Evolutionary conservation across 1,284 basidiomycete species (phyloP).

Genomic region (Fistulinella staudtii): DNA sequence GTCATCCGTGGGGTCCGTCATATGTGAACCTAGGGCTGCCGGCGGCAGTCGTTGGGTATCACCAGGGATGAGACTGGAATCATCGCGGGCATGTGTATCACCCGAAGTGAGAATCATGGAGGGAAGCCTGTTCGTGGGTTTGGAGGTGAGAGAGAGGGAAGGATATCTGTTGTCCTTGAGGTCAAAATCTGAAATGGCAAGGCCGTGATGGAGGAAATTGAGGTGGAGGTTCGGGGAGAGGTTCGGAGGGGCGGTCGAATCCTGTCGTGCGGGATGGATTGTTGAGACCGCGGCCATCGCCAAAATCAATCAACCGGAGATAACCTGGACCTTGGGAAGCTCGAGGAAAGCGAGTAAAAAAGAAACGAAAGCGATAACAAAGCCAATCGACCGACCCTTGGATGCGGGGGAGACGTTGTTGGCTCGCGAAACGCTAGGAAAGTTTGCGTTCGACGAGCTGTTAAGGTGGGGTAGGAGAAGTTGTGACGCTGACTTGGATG

Average conservation of each 20-base stretch:
- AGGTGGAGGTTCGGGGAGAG: constrained; percentile 31
- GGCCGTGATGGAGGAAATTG: constrained; percentile 46
- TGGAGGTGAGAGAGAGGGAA: constrained; percentile 33
- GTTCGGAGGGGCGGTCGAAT: constrained; percentile 34
- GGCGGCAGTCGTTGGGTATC: constrained; percentile 13
- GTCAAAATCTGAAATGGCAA: constrained; percentile 55
- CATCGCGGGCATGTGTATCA: constrained; percentile 20
- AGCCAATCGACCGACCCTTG: constrained; percentile 2
- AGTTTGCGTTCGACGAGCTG: not conserved
- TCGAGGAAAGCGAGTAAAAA: constrained; percentile 17
- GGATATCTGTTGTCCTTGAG: constrained; percentile 62
- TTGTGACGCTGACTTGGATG: constrained; percentile 1
- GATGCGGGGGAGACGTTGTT: not conserved
- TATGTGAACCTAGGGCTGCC: constrained; percentile 12
- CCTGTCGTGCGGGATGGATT: constrained; percentile 41
- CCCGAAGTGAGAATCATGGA: constrained; percentile 28
- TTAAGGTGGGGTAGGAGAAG: constrained; percentile 2
- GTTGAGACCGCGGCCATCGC: constrained; percentile 47
- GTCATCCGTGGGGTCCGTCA: constrained; percentile 15
- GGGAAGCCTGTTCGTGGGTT: constrained; percentile 27
- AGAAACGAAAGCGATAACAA: constrained; percentile 8
- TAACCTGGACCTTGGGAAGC: constrained; percentile 15
- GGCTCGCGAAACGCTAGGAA: not conserved
- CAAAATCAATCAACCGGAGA: constrained; percentile 20
- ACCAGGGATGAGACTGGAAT: constrained; percentile 7